Evolutionary conservation across 768 basidiomycete genomes (phyloP).

Genomic region (Aureoboletus auriporus): DNA sequence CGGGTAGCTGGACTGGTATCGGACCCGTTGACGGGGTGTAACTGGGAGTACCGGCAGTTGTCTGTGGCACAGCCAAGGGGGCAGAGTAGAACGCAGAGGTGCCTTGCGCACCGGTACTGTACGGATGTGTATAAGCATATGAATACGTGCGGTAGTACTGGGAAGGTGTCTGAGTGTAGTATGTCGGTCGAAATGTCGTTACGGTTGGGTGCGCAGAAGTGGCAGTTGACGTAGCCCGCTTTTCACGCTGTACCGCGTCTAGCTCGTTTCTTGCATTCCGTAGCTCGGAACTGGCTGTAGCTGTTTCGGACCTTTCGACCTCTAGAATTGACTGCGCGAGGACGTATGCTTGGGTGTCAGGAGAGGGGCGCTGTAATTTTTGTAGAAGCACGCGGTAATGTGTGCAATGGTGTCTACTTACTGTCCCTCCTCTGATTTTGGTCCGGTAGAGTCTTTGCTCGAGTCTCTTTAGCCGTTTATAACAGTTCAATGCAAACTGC

Average conservation of each 20-base stretch:
- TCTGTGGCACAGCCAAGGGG: constrained; percentile 32
- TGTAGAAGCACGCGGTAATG: constrained; percentile 1
- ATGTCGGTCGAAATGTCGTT: constrained; percentile 38
- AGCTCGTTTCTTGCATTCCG: constrained; percentile 59
- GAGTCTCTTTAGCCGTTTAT: constrained; percentile 52
- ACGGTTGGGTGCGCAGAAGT: constrained; percentile 31
- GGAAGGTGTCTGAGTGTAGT: constrained; percentile 35
- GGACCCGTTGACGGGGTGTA: constrained; percentile 28
- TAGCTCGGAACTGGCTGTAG: constrained; percentile 53
- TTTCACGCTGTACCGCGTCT: constrained; percentile 67
- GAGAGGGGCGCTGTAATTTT: constrained; percentile 48
- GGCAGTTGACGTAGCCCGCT: constrained; percentile 39
- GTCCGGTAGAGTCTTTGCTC: constrained; percentile 55
- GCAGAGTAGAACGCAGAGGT: constrained; percentile 25
- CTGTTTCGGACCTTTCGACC: constrained; percentile 59
- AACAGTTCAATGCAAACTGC: constrained; percentile 63
- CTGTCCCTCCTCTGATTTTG: constrained; percentile 53
- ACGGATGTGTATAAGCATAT: constrained; percentile 62
- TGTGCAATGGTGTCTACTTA: constrained; percentile 28
- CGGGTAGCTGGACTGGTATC: constrained; percentile 69
- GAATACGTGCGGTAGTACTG: constrained; percentile 65
- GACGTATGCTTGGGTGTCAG: constrained; percentile 59
- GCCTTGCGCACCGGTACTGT: constrained; percentile 28
- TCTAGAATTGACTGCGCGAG: constrained; percentile 65
- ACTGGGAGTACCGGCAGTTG: constrained; percentile 30